Base-by-base conservation (phyloP, 805 yeast genomes). In the Candida sanyiensis region DNA sequence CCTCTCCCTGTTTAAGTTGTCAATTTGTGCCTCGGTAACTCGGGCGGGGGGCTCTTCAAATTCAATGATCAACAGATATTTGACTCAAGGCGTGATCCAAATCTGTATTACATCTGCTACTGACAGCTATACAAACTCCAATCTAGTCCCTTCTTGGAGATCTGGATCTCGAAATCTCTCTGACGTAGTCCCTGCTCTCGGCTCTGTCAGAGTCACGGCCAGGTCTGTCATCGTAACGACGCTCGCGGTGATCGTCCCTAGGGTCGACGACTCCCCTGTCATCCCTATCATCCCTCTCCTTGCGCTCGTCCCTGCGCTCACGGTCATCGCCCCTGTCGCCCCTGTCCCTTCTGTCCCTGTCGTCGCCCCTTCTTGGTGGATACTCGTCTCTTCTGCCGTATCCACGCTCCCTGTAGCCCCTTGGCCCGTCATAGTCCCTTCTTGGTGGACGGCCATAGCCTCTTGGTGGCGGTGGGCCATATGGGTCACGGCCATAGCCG, bases 111-210 rank as follows among this genome's bases (percentile, higher is more conserved):
- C n/a, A n/a, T n/a, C n/a, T n/a, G n/a, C n/a, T n/a, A n/a, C n/a
- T n/a, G n/a, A n/a, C n/a, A n/a, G n/a, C n/a, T n/a, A n/a, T n/a
- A n/a, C n/a, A n/a, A n/a, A n/a, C n/a, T n/a, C n/a, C n/a, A n/a
- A n/a, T 15, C 32, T 39, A 45, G 33, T 53, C 54, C 43, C 58
- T 52, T 40, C 46, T 45, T 46, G 61, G 61, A 16, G 58, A 52
- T 54, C 60, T 56, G 12, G 60, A 54, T 53, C 58, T 53, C 12
- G 56, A 49, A 16, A 45, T 37, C 18, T 40, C 44, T 48, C 57
- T 51, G 28, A 46, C 52, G 5, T 33, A 42, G 6, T 39, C 47
- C 38, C 36, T 34, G 13, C 37, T 43, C 8, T 40, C 44, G 37
- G 43, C 37, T 41, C 50, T 39, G 35, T 37, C 43, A 24, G 30